Conservation (phyloP, 441 rosid genomes). For the Populus hybrid region DNA sequence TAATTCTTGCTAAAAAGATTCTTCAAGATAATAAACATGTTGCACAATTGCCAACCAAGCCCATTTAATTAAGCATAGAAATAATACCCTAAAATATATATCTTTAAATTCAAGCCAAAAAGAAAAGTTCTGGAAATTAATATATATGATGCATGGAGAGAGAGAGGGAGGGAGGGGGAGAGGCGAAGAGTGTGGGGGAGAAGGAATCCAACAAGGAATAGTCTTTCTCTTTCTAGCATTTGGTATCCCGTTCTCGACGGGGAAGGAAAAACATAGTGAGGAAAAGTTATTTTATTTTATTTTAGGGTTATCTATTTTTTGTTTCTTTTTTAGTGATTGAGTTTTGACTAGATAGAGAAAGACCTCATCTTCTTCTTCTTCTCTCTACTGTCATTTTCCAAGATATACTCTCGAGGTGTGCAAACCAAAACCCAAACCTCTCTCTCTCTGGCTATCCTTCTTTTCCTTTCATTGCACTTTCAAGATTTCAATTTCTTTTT, state of each 20-base stretch:
- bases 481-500: slow-evolving; percentile 22
- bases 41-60: not conserved
- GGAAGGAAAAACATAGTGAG: slow-evolving; percentile 33
- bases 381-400: slow-evolving; percentile 60
- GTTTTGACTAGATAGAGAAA: slow-evolving; percentile 46
- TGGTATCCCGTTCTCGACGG: slow-evolving; percentile 62
- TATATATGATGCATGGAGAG: not conserved
- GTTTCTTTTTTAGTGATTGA: slow-evolving; percentile 5
- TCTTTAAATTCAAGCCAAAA: no score
- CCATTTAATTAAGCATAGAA: not conserved
- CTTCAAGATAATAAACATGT: not conserved
- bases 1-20: no score
- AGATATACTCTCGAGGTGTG: slow-evolving; percentile 65
- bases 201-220: not conserved
- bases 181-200: slow-evolving; percentile 29
- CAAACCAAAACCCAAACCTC: slow-evolving; percentile 18
- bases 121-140: not conserved
- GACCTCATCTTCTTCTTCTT: slow-evolving; percentile 26
- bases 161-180: not conserved
- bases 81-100: no score
- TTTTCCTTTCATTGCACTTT: slow-evolving; percentile 32
- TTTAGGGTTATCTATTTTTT: not conserved
- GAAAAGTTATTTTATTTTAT: not conserved
- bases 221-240: slow-evolving; percentile 35
- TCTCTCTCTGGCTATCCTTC: not conserved